Evolutionary conservation across 1,284 basidiomycete genomes (phyloP).

Genomic region (Cystobasidium pallidum): DNA sequence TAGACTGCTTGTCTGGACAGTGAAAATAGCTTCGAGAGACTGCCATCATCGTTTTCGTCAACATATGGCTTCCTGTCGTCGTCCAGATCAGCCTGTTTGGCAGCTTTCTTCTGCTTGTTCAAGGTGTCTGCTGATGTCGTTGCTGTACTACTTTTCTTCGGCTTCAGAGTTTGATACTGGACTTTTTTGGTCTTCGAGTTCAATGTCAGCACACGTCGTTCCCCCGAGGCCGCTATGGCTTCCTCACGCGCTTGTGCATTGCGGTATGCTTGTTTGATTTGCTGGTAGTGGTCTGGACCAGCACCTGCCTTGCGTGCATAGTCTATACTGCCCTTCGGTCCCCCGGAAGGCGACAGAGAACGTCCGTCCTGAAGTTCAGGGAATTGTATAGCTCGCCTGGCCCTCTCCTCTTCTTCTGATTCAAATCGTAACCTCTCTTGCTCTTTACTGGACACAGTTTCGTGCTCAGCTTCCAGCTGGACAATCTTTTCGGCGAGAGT

Average conservation of each 20-base stretch:
- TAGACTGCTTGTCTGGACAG: not conserved
- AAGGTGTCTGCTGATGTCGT: constrained; percentile 14
- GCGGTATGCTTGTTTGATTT: constrained; percentile 44
- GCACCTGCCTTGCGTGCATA: constrained; percentile 48
- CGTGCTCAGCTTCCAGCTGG: constrained; percentile 16
- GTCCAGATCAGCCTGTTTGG: constrained; percentile 22
- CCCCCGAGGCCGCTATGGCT: constrained; percentile 9
- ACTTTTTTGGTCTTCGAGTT: constrained; percentile 48
- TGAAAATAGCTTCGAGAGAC: not conserved
- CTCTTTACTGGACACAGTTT: constrained; percentile 38
- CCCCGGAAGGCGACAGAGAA: not conserved
- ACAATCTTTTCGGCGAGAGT: constrained; percentile 30
- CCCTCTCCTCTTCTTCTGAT: constrained; percentile 43
- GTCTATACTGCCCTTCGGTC: constrained; percentile 19
- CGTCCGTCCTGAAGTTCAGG: constrained; percentile 42
- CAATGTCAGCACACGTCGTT: constrained; percentile 46
- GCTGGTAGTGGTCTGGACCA: constrained; percentile 25
- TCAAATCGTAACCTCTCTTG: constrained; percentile 17
- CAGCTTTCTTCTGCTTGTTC: constrained; percentile 15
- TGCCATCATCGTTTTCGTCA: constrained; percentile 40
- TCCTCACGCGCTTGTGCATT: constrained; percentile 27
- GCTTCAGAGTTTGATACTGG: constrained; percentile 46
- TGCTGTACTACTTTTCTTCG: constrained; percentile 10
- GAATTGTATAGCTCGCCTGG: constrained; percentile 47
- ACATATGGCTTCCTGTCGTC: constrained; percentile 45